Evolutionary conservation across 352 stramenopile species (phyloP).

Genomic region (Pythium aquatile): DNA sequence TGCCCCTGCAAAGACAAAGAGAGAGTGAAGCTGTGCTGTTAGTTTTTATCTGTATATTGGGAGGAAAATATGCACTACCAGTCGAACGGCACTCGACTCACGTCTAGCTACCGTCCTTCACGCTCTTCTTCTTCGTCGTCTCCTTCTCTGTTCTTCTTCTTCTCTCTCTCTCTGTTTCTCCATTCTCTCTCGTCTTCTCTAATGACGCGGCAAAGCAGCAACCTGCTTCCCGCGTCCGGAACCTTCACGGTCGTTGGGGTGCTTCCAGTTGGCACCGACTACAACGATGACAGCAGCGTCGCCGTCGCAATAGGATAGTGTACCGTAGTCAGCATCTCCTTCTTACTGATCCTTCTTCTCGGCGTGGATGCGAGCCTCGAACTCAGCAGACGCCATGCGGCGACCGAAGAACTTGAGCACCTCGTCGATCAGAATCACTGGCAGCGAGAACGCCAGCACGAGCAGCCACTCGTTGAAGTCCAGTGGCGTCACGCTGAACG

Average conservation of each 20-base stretch:
- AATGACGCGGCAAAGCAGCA: slow-evolving; percentile 18
- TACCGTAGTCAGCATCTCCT: not conserved
- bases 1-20: not conserved
- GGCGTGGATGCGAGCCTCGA: slow-evolving; percentile 53
- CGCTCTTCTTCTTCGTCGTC: not conserved
- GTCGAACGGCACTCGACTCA: not conserved
- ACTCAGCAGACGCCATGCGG: slow-evolving; percentile 70
- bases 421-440: slow-evolving; percentile 94
- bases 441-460: slow-evolving; percentile 90
- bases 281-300: not conserved
- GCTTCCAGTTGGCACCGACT: slow-evolving; percentile 19
- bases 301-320: not conserved
- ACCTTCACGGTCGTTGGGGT: slow-evolving; percentile 2
- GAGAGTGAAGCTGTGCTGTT: not conserved
- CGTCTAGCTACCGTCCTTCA: not conserved
- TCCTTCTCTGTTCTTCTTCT: not conserved
- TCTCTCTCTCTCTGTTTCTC: not conserved
- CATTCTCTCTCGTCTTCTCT: slow-evolving; percentile 8
- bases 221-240: not conserved
- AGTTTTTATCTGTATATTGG: slow-evolving; percentile 5
- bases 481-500: slow-evolving; percentile 92
- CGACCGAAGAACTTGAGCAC: slow-evolving; percentile 92
- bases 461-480: slow-evolving; percentile 91
- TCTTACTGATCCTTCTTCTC: slow-evolving; percentile 58
- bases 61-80: slow-evolving; percentile 1